Percentiles rank a stretch among this genome's conserved stretches.
Evolutionary conservation across 495 filamentous ascomycete species (phyloP).

Genomic region (Aspergillus ellipticus): DNA sequence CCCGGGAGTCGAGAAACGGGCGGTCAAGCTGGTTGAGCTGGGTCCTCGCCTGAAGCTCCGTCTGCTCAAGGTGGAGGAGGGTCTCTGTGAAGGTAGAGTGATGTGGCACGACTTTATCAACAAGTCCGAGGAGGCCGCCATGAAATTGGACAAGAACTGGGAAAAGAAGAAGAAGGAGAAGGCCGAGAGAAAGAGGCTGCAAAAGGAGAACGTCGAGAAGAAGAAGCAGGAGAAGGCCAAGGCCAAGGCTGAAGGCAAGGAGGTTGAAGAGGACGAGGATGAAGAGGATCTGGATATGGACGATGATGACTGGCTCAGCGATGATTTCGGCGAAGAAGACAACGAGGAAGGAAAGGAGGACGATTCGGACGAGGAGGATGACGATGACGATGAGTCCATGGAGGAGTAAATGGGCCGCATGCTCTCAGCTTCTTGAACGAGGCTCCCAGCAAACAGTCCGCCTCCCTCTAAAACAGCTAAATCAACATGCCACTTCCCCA

Average conservation of each 20-base stretch:
- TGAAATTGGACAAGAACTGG: conserved; percentile 76
- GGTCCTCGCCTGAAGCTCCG: conserved; percentile 86
- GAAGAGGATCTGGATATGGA: conserved; percentile 53
- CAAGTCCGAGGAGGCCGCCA: conserved; percentile 75
- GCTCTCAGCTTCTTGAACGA: not conserved
- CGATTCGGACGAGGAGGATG: conserved; percentile 31
- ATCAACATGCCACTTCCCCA: conserved; percentile 1
- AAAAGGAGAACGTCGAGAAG: conserved; percentile 82
- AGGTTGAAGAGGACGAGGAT: conserved; percentile 48
- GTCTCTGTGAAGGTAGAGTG: conserved; percentile 81
- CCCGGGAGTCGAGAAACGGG: conserved; percentile 67
- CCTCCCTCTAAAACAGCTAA: not conserved
- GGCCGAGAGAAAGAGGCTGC: conserved; percentile 71
- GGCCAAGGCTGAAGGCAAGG: conserved; percentile 39
- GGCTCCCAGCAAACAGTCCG: not conserved
- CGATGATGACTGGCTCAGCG: conserved; percentile 56
- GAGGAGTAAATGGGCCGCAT: conserved; percentile 27
- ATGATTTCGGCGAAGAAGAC: conserved; percentile 50
- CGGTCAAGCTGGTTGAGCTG: conserved; percentile 86
- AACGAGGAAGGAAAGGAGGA: conserved; percentile 48
- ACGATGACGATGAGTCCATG: conserved; percentile 39
- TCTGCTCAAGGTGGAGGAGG: conserved; percentile 95
- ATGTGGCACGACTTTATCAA: conserved; percentile 96
- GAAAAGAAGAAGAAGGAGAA: conserved; percentile 73
- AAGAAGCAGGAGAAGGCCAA: conserved; percentile 64